These are phyloP conservation scores for Lathyrus sativus DNA, from an alignment of 306 rosid genomes.

Conservation along the genomic window DNA sequence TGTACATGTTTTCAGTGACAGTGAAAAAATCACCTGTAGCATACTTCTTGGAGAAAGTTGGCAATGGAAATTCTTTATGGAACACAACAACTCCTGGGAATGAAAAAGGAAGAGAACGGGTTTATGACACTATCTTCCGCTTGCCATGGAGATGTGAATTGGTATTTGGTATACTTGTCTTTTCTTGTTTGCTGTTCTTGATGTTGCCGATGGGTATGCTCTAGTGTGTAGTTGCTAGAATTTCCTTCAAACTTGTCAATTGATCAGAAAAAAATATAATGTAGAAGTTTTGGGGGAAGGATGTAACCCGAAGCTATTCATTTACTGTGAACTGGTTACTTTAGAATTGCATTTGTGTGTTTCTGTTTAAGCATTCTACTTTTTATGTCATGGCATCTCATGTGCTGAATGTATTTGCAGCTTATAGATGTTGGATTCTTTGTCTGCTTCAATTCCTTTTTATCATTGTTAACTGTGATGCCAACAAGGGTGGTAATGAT, in stretches of 20 bases:
- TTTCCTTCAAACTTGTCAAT: constrained; percentile 13
- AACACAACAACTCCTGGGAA: constrained; percentile 78
- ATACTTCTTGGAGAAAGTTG: constrained; percentile 81
- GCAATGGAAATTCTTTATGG: constrained; percentile 76
- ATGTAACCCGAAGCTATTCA: constrained; percentile 9
- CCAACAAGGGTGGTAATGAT: constrained; percentile 73
- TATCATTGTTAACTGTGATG: constrained; percentile 80
- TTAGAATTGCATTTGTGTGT: constrained; percentile 30
- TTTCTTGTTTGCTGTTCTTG: background rate
- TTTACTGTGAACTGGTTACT: constrained; percentile 16
- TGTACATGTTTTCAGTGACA: constrained; percentile 51
- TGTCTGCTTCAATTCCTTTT: constrained; percentile 90
- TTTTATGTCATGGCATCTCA: constrained; percentile 37
- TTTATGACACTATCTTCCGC: constrained; percentile 93
- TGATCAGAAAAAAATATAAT: constrained; percentile 7
- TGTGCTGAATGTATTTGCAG: constrained; percentile 57
- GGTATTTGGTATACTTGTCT: constrained; percentile 77
- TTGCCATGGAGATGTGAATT: constrained; percentile 99
- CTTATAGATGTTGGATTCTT: constrained; percentile 94
- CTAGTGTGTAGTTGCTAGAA: background rate
- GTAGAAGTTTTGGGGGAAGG: background rate
- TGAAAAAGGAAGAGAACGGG: constrained; percentile 86
- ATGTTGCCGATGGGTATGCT: no score
- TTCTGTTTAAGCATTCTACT: constrained; percentile 29
- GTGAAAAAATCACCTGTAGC: constrained; percentile 68